Evolutionary conservation across 139 green algal species (phyloP), one percentile per base, ranked within the genome.

Genomic region (Edaphochlamys debaryana): DNA sequence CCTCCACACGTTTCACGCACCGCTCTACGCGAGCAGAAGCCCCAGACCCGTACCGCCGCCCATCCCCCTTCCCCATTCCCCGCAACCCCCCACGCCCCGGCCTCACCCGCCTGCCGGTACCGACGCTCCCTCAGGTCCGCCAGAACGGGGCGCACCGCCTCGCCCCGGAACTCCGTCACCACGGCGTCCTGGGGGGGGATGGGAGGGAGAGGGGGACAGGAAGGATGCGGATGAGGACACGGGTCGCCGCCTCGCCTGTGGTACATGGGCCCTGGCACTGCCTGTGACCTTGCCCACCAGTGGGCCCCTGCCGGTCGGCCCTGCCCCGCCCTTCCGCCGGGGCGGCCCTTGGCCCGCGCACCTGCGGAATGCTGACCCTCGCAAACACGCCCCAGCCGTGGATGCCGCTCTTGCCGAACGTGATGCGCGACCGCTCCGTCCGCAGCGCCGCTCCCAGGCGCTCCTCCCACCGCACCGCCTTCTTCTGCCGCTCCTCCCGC

Each of bases 321-420:
- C n/a, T n/a, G n/a, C n/a, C n/a, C n/a, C n/a, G n/a, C n/a, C n/a
- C n/a, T n/a, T n/a, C n/a, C n/a, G n/a, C n/a, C n/a, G n/a, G n/a
- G n/a, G n/a, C n/a, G n/a, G n/a, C n/a, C n/a, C n/a, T n/a, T n/a
- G n/a, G n/a, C n/a, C n/a, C n/a, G n/a, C 45, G 11, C 70, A 87
- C 94, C 89, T 94, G 89, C 30, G 79, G 80, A 27, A 98, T 92
- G 78, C 84, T 64, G 40, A 60, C 62, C 20, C 86, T 84, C 19
- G 95, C 95, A 86, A 98, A 94, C n/a, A 98, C 83, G 70, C 96
- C 94, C 94, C 94, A 98, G 11, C 95, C 95, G 79, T 98, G 94
- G 56, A 98, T 94, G 32, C 95, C 95, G 64, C 75, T 86, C 93
- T 98, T 98, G 79, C 95, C 94, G 80, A 98, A 96, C 52, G 93